phyloP scores from a whole-genome alignment of 768 basidiomycete genomes.

The Podaxis sp. region DNA sequence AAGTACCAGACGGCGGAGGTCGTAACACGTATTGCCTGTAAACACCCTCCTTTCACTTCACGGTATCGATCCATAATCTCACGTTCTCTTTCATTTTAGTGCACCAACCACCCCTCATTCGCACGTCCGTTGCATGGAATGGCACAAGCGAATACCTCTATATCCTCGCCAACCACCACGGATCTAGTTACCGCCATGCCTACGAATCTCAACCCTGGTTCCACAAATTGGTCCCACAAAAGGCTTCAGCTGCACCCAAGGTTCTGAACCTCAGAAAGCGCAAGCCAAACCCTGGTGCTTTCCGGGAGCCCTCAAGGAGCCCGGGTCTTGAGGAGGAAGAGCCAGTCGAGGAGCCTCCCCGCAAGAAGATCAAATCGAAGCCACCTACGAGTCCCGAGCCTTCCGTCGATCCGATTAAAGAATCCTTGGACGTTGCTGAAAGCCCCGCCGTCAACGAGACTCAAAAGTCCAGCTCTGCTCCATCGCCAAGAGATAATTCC shows the following conservation, averaged over 20 bases:
- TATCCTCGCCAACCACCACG: slow-evolving; percentile 33
- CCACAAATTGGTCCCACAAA: slow-evolving; percentile 29
- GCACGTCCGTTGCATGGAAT: slow-evolving; percentile 41
- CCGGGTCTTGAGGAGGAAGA: slow-evolving; percentile 25
- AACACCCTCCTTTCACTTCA: slow-evolving; percentile 24
- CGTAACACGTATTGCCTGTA: slow-evolving; percentile 54
- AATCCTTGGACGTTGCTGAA: slow-evolving; percentile 2
- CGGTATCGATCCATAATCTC: background rate
- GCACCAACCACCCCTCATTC: slow-evolving; percentile 36
- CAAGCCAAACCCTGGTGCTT: slow-evolving; percentile 26
- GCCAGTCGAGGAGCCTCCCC: slow-evolving; percentile 26
- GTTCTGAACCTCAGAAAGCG: slow-evolving; percentile 33
- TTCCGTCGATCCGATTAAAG: background rate
- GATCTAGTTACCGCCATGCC: slow-evolving; percentile 27
- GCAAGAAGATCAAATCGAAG: slow-evolving; percentile 25
- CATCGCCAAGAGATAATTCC: slow-evolving; percentile 8
- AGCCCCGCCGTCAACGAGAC: slow-evolving; percentile 3
- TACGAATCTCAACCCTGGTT: slow-evolving; percentile 33
- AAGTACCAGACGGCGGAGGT: slow-evolving; percentile 47
- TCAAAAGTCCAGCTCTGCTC: slow-evolving; percentile 10
- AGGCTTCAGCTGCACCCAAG: slow-evolving; percentile 25
- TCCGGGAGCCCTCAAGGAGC: slow-evolving; percentile 24
- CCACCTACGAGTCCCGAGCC: background rate
- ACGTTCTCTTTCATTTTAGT: slow-evolving; percentile 25
- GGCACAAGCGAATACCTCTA: slow-evolving; percentile 38